Base-by-base conservation (phyloP, 2,329 filamentous ascomycete species). In the Simplicillium aogashimaense region DNA sequence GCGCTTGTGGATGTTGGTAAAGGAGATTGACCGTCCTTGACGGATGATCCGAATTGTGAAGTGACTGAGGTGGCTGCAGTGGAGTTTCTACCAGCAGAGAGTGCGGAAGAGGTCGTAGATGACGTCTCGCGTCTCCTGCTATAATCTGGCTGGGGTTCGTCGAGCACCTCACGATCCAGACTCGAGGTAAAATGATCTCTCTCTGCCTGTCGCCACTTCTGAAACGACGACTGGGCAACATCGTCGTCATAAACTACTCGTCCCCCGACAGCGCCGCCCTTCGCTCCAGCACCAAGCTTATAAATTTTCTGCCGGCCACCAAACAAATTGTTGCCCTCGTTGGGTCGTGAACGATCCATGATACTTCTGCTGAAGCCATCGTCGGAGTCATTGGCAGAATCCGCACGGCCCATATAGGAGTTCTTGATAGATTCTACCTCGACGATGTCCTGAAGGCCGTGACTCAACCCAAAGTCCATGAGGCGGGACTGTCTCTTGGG, bases 231-330 rank as follows among this genome's bases (percentile, higher is more conserved):
- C 58, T 83, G 65, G 18, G 81, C 76, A 14, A 95, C 76, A 58
- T 98, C 92, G 49, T 92, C 81, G 18, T 94, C 88, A 54, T 95
- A 97, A 2, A 95, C 60, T 0, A 80, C 47, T 77, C 81, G 17
- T 74, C 85, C 84, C 35, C 69, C 65, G 69, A 86, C 75, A 35
- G 70, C 72, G 15, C 67, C 65, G 13, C 52, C 55, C 3, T 67
- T 69, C 34, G 58, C 59, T 18, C 70, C 70, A 3, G 67, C 68
- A 1, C 84, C 72, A 47, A 95, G 85, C 59, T 87, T 89, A 61
- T 94, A 97, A 30, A 97, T 82, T 65, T 97, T 97, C 58, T 97
- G 92, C 35, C 92, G 79, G 13, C 92, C 92, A 42, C 92, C 92
- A 61, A 98, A 98, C 42, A 98, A 63, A 50, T 86, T 83, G 56